Conservation (phyloP, 495 filamentous ascomycete species). For the Hyaloscypha hepaticicola region DNA sequence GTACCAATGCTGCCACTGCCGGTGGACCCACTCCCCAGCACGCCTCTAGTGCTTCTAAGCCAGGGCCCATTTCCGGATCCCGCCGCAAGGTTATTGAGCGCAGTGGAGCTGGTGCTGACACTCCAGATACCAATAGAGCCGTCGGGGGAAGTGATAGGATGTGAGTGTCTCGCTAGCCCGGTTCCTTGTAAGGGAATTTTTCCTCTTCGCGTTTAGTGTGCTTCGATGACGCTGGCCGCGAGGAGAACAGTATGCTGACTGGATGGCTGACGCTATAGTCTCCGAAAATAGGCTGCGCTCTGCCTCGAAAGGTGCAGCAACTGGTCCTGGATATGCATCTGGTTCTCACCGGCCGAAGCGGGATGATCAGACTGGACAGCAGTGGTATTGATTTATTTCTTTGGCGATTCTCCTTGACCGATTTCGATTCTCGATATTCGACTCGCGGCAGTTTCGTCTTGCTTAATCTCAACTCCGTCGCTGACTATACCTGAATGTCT, state of each 20-base stretch:
- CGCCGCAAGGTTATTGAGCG: slow-evolving; percentile 83
- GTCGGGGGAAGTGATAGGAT: slow-evolving; percentile 95
- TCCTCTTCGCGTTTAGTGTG: slow-evolving; percentile 85
- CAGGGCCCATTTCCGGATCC: slow-evolving; percentile 69
- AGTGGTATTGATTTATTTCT: slow-evolving; percentile 56
- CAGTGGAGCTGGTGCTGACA: slow-evolving; percentile 57
- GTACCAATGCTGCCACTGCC: slow-evolving; percentile 57
- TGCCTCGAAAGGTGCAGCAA: slow-evolving; percentile 82
- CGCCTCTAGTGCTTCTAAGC: slow-evolving; percentile 60
- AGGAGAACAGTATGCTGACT: slow-evolving; percentile 68
- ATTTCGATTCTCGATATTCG: slow-evolving; percentile 26
- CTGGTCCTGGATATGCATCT: slow-evolving; percentile 55
- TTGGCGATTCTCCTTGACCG: slow-evolving; percentile 28
- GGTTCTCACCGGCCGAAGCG: slow-evolving; percentile 75
- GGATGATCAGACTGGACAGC: slow-evolving; percentile 57
- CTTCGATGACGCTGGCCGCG: slow-evolving; percentile 72
- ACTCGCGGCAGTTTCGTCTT: slow-evolving; percentile 30
- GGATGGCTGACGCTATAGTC: slow-evolving; percentile 85
- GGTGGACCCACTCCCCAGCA: slow-evolving; percentile 58
- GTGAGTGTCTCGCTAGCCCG: slow-evolving; percentile 79
- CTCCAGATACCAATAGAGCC: slow-evolving; percentile 82
- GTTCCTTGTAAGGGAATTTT: slow-evolving; percentile 94
- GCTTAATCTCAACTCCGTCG: slow-evolving; percentile 28
- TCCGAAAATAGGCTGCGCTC: slow-evolving; percentile 93
- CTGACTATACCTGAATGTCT: slow-evolving; percentile 26